Base-by-base conservation (phyloP, 345 rosid genomes). In the Eucalyptus polybractea region DNA sequence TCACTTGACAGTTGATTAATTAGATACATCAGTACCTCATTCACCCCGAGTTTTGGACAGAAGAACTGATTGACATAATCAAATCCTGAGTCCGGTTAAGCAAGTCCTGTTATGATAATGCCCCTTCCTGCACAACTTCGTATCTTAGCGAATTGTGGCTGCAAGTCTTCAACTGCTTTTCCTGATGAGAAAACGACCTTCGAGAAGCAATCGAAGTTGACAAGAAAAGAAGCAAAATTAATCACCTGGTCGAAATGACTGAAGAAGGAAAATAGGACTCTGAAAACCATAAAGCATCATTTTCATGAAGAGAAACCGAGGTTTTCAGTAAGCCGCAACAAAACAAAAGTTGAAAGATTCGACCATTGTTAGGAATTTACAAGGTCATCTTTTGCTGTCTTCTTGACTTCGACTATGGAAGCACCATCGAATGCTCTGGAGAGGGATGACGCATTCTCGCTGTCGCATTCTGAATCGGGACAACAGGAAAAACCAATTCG, bases 61-160 rank as follows among this genome's bases (percentile, higher is more conserved):
- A 96, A 97, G 93, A 47, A 95, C 29, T 97, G 95, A 90, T 97
- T 96, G 40, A 89, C 89, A 76, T 95, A 94, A 90, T 95, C 97
- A 90, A 95, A 96, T 21, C 91, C 94, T 31, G 97, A 94, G 31
- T 92, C 97, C 10, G 90, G 86, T n/a, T 94, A 88, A 76, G 94
- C 96, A 87, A 88, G 92, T 49, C 94, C 95, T 88, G 98, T 90
- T 45, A 96, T 95, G 76, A 96, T 90, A 11, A 95, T 87, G 50
- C 98, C 97, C 80, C 85, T 22, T 87, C 92, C 97, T 22, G 97
- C 93, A 21, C 93, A 95, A 88, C 95, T 93, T 51, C 31, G 7
- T 80, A 96, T 94, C 87, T 92, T 90, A 85, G 93, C 96, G 51
- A 93, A 80, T 89, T 76, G 90, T 47, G 99, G 98, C 88, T 93